Conservation (phyloP, 805 yeast genomes). For the Blastobotrys chiropterorum region DNA sequence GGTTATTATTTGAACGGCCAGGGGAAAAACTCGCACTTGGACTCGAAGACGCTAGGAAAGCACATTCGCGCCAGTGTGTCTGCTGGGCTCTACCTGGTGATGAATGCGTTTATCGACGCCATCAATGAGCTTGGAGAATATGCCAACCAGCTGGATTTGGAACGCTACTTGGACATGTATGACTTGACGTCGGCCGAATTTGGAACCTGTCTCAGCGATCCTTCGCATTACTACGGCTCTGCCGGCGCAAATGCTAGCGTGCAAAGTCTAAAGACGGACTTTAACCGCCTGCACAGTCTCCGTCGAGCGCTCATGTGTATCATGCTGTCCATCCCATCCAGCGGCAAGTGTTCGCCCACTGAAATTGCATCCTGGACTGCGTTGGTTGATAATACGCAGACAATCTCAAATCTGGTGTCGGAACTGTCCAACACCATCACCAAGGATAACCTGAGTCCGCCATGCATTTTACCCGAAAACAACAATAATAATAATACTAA, state of each 20-base stretch:
- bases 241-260: slow-evolving; percentile 24
- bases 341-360: slow-evolving; percentile 18
- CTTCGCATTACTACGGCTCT: slow-evolving; percentile 18
- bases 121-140: slow-evolving; percentile 26
- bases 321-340: slow-evolving; percentile 32
- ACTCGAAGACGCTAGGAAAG: slow-evolving; percentile 19
- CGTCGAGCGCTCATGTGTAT: slow-evolving; percentile 41
- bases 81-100: slow-evolving; percentile 27
- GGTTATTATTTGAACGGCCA: slow-evolving; percentile 17
- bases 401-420: slow-evolving; percentile 10
- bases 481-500: background rate
- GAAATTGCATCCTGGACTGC: slow-evolving; percentile 23
- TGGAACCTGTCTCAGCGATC: background rate
- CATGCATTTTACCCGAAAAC: slow-evolving; percentile 3
- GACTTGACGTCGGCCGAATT: slow-evolving; percentile 23
- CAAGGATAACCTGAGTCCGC: slow-evolving; percentile 7
- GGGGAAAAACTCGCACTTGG: slow-evolving; percentile 1
- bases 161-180: slow-evolving; percentile 41
- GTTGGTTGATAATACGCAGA: slow-evolving; percentile 20
- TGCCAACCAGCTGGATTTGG: slow-evolving; percentile 32
- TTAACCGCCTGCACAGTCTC: slow-evolving; percentile 33
- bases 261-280: slow-evolving; percentile 26
- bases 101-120: slow-evolving; percentile 29
- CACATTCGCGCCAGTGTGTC: slow-evolving; percentile 30
- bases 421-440: slow-evolving; percentile 14